Base-by-base conservation (phyloP, 371 early-diverging fungal genomes). In the Nematocida sp. region DNA sequence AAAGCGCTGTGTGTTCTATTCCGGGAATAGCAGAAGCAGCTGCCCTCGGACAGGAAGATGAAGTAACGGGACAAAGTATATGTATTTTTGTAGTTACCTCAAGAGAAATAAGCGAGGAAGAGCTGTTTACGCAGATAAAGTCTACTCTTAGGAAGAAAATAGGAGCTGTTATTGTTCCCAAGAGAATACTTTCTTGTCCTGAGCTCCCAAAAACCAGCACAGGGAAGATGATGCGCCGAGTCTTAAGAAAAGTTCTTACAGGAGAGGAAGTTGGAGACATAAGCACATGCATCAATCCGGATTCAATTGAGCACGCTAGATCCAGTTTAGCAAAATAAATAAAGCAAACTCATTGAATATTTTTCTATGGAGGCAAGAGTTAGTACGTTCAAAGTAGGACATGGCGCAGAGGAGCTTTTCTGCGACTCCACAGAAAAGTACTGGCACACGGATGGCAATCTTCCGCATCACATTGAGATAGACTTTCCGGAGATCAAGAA, bases 201-300 rank as follows among this genome's bases (percentile, higher is more conserved):
- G 94, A 92, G 77, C 79, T 94, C 57, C 93, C 95, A 16, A 94
- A 94, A 91, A 94, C 95, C 9, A 84, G 93, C 7, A 88, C 89
- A 23, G 93, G 93, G 4, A 93, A 94, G 82, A 89, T 92, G 33
- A 84, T 94, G 79, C 85, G 93, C 40, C 87, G 96, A 69, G 89
- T 95, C 64, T 84, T 96, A 82, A 86, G 94, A 71, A 93, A 92
- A 86, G 87, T 93, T 77, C 89, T 92, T 30, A 88, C 86, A 20
- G 88, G 88, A 55, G 92, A 93, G 66, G 86, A 87, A 28, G 11
- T 60, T 59, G 77, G 86, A 90, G 91, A 77, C 48, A 56, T 77
- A 9, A 77, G 77, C 53, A 77, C 77, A 18, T 66, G 65, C 32
- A 57, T 68, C 18, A 77, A 77, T 30, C 66, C 65, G 9, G 77